Percentiles rank a stretch among this genome's conserved stretches.
Conservation (phyloP, 2,329 filamentous ascomycete species). For the Cordyceps fumosorosea region DNA sequence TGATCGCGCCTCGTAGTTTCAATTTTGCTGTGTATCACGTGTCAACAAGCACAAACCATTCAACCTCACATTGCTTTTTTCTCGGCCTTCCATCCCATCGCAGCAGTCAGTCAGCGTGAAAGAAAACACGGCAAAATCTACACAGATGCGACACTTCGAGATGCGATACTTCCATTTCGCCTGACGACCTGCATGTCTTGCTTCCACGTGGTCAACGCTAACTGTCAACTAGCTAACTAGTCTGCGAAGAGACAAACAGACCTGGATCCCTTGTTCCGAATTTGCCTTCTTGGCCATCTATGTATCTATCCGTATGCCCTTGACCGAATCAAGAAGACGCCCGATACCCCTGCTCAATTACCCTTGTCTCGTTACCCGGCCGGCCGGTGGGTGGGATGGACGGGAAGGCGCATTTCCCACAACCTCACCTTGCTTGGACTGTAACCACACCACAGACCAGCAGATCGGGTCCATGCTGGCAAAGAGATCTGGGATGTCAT, state of each 20-base stretch:
- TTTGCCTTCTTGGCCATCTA: constrained; percentile 3
- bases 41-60: no score
- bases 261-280: not conserved
- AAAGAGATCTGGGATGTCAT: constrained; percentile 6
- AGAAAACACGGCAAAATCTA: not conserved
- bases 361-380: not conserved
- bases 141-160: not conserved
- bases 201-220: constrained; percentile 5
- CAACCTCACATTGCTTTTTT: not conserved
- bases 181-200: constrained; percentile 2
- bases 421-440: not conserved
- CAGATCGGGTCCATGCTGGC: constrained; percentile 1
- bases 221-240: not conserved
- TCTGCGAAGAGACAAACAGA: not conserved
- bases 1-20: not conserved
- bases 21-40: no score
- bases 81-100: not conserved
- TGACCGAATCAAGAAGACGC: not conserved
- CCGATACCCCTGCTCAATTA: constrained; percentile 3
- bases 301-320: not conserved
- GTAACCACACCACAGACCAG: not conserved
- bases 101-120: not conserved
- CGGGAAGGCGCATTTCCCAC: not conserved
- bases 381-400: not conserved
- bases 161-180: not conserved